Conservation (phyloP, 306 rosid genomes). For the Castanea crenata region DNA sequence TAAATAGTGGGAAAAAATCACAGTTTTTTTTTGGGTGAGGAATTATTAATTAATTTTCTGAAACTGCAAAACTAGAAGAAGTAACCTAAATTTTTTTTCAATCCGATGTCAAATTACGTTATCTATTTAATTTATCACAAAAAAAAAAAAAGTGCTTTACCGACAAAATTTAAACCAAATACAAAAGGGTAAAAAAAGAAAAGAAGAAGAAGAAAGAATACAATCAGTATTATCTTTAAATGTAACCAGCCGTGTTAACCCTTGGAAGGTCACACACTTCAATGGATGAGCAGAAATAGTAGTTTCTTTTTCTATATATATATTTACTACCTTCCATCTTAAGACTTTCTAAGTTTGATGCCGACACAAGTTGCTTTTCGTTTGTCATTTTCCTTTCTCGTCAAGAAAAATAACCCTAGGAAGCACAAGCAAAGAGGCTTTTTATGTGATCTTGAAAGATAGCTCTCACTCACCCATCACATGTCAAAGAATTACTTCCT, state of each 20-base stretch:
- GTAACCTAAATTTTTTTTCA: too few species aligned
- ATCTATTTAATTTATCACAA: too few species aligned
- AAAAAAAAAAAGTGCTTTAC: too few species aligned
- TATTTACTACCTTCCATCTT: neutral
- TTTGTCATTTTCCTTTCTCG: conserved; percentile 23
- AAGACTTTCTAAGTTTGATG: conserved; percentile 19
- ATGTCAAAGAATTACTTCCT: conserved; percentile 38
- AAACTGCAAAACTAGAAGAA: too few species aligned
- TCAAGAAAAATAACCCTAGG: conserved; percentile 40
- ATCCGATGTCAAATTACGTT: too few species aligned
- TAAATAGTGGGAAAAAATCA: too few species aligned
- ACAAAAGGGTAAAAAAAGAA: too few species aligned
- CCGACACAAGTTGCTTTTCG: conserved; percentile 30
- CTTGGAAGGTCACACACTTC: neutral
- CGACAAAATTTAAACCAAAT: too few species aligned
- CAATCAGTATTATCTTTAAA: neutral
- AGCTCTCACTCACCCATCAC: conserved; percentile 47
- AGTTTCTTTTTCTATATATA: too few species aligned
- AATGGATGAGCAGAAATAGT: neutral
- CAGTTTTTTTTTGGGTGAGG: too few species aligned
- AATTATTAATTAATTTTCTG: too few species aligned
- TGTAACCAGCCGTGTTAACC: neutral
- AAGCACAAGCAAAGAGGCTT: conserved; percentile 20
- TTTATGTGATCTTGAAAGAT: conserved; percentile 25
- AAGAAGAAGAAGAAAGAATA: too few species aligned